Percentiles rank a stretch among this genome's conserved stretches.
These are phyloP conservation scores for Anthracocystis walkeri DNA, from an alignment of 1,284 basidiomycete species.

Conservation along the genomic window DNA sequence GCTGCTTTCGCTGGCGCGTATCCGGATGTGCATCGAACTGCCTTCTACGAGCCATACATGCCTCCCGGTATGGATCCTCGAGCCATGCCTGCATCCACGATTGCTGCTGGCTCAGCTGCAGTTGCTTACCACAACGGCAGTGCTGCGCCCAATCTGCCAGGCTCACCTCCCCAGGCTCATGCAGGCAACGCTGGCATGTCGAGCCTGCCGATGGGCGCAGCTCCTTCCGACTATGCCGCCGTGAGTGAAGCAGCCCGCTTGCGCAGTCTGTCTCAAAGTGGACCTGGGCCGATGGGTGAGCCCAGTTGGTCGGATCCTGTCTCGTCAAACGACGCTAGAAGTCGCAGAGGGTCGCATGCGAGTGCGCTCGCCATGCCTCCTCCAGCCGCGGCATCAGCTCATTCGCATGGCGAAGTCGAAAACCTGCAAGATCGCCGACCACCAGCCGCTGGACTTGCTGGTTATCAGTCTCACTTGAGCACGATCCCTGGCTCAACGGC, in stretches of 20 bases:
- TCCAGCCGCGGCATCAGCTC: slow-evolving; percentile 11
- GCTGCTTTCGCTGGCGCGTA: slow-evolving; percentile 21
- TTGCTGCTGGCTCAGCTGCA: slow-evolving; percentile 24
- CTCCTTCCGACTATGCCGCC: slow-evolving; percentile 24
- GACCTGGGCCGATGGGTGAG: background rate
- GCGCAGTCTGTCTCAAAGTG: slow-evolving; percentile 14
- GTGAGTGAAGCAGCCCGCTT: slow-evolving; percentile 25
- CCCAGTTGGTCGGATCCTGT: slow-evolving; percentile 19
- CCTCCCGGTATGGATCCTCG: slow-evolving; percentile 28
- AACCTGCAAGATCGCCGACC: slow-evolving; percentile 13
- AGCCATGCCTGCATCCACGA: background rate
- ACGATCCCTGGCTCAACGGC: slow-evolving; percentile 40
- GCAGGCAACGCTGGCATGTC: slow-evolving; percentile 8
- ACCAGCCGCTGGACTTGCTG: slow-evolving; percentile 20
- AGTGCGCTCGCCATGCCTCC: slow-evolving; percentile 19
- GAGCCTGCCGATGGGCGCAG: slow-evolving; percentile 29
- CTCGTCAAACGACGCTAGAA: slow-evolving; percentile 11
- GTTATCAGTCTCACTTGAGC: slow-evolving; percentile 21
- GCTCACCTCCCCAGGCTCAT: slow-evolving; percentile 2
- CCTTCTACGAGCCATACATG: slow-evolving; percentile 29
- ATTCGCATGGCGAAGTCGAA: slow-evolving; percentile 9
- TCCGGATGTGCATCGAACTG: slow-evolving; percentile 33
- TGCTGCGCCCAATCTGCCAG: slow-evolving; percentile 6
- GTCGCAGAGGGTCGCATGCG: slow-evolving; percentile 23
- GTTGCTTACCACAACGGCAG: slow-evolving; percentile 19